Percentiles rank a stretch among this genome's conserved stretches.
Evolutionary conservation across 352 stramenopile genomes (phyloP).

Genomic region (Pythium myriotylum): DNA sequence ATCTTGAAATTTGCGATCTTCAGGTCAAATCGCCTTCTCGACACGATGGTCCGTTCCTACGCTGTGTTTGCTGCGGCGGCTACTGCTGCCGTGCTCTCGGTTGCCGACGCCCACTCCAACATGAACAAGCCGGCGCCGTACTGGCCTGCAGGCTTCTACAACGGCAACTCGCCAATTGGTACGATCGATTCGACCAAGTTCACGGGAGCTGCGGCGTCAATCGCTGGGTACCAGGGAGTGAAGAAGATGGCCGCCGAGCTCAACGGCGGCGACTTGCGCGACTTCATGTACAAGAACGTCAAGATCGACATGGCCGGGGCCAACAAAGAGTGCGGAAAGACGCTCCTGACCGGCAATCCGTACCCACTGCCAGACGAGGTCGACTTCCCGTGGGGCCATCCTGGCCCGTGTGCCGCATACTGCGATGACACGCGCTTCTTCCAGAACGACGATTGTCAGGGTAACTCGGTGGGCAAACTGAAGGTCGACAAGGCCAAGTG

Average conservation of each 20-base stretch:
- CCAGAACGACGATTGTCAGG: conserved; percentile 16
- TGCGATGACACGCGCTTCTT: conserved; percentile 22
- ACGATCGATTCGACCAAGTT: conserved; percentile 2
- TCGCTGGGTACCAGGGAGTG: conserved; percentile 4
- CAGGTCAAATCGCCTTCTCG: too few relatives aligned
- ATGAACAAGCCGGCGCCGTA: conserved; percentile 8
- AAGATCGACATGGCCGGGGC: not conserved
- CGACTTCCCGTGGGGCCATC: conserved; percentile 12
- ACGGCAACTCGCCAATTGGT: conserved; percentile 1
- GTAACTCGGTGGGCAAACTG: conserved; percentile 11
- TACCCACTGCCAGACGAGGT: conserved; percentile 12
- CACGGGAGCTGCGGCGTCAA: not conserved
- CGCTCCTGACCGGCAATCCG: not conserved
- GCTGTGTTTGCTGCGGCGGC: too few relatives aligned
- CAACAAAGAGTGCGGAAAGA: conserved; percentile 14
- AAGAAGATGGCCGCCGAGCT: conserved; percentile 5
- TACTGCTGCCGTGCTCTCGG: too few relatives aligned
- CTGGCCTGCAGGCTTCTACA: conserved; percentile 10
- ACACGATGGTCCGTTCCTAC: too few relatives aligned
- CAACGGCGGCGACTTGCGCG: conserved; percentile 7
- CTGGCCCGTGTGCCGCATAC: conserved; percentile 26
- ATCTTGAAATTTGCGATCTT: too few relatives aligned
- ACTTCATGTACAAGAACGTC: conserved; percentile 18
- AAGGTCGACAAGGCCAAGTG: conserved; percentile 18
- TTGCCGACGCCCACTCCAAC: conserved; percentile 9